Conservation (phyloP, 305 asterid genomes). For the Withania somnifera region DNA sequence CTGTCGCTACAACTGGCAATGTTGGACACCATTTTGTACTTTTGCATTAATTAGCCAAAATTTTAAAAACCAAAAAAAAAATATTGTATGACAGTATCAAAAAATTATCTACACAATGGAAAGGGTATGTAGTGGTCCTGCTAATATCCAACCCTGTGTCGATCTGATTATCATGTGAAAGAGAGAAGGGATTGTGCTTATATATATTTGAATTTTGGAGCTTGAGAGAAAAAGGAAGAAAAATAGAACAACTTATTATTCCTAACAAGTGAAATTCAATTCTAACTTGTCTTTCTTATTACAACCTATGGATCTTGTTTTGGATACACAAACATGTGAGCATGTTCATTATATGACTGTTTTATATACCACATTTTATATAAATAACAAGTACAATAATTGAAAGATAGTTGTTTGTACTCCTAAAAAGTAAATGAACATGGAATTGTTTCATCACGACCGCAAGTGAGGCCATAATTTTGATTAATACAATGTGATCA, state of each 20-base stretch:
- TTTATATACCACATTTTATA: neutral
- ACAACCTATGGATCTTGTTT: neutral
- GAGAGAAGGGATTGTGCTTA: slow-evolving; percentile 25
- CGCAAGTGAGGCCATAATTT: neutral
- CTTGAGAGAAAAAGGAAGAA: neutral
- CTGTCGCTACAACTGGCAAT: slow-evolving; percentile 6
- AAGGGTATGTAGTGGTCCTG: slow-evolving; percentile 17
- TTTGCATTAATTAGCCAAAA: neutral
- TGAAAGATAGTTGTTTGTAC: neutral
- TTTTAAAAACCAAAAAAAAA: neutral
- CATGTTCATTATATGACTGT: neutral
- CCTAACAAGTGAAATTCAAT: neutral
- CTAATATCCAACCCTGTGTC: neutral
- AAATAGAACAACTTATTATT: neutral
- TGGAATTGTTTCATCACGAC: neutral
- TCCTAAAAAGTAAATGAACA: neutral
- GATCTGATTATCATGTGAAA: slow-evolving; percentile 12
- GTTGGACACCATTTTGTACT: neutral
- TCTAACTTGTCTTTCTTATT: neutral
- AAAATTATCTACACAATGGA: neutral
- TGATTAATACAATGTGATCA: neutral
- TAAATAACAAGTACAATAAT: neutral
- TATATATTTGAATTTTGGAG: neutral
- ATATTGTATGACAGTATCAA: neutral
- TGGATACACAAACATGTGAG: neutral